These are phyloP conservation scores for Bidens hawaiensis DNA, from an alignment of 140 eudicot species.

Conservation along the genomic window DNA sequence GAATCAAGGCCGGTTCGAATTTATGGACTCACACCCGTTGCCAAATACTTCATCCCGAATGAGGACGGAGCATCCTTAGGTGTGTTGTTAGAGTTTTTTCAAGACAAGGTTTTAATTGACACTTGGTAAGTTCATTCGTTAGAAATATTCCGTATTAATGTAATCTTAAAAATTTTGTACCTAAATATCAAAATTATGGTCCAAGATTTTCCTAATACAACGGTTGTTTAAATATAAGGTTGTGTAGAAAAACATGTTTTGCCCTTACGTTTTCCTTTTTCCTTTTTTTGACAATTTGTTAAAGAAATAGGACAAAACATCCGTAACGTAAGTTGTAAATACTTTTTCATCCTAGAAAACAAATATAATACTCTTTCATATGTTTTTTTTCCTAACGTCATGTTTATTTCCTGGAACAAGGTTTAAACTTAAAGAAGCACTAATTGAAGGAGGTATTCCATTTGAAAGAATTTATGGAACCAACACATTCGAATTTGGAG, in stretches of 20 bases:
- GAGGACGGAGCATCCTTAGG: conserved; percentile 22
- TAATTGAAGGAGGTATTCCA: too few species aligned
- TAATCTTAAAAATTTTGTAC: too few species aligned
- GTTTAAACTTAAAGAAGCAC: too few species aligned
- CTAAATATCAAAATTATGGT: too few species aligned
- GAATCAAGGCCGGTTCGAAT: conserved; percentile 1
- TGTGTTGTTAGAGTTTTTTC: conserved; percentile 2
- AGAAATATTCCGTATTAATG: too few species aligned
- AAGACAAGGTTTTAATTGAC: conserved; percentile 16
- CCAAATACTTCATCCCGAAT: conserved; percentile 18
- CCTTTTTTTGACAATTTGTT: too few species aligned
- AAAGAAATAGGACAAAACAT: background rate
- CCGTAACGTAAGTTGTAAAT: background rate
- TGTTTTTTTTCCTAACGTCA: background rate
- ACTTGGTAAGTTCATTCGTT: conserved; percentile 23
- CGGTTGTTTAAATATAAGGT: background rate
- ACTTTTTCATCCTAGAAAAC: background rate
- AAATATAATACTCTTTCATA: background rate
- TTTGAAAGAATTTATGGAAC: too few species aligned
- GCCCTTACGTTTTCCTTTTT: too few species aligned
- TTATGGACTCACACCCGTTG: conserved; percentile 28
- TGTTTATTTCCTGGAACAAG: background rate
- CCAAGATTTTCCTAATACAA: too few species aligned
- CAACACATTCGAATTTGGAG: too few species aligned
- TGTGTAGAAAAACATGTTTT: too few species aligned